A percentile compares a stretch with the other conserved stretches of the same genome.
Evolutionary conservation across 148 eudicot species (phyloP).

Genomic region (Amaranthus palmeri): DNA sequence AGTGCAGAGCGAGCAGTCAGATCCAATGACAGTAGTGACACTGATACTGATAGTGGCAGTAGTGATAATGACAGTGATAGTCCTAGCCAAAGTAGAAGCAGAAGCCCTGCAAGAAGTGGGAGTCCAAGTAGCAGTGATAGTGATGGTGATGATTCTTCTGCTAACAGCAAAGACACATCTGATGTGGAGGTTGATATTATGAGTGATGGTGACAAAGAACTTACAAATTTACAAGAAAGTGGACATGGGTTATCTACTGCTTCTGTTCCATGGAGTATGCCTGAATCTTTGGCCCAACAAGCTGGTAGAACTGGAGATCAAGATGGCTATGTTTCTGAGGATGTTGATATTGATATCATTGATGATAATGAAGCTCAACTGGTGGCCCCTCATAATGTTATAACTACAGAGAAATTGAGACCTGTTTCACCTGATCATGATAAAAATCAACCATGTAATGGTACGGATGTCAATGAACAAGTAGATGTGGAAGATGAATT

Average conservation of each 20-base stretch:
- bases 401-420: slow-evolving; percentile 29
- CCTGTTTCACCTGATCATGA: slow-evolving; percentile 30
- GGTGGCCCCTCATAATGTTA: slow-evolving; percentile 27
- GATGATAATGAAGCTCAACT: slow-evolving; percentile 44
- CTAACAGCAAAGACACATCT: slow-evolving; percentile 88
- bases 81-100: slow-evolving; percentile 71
- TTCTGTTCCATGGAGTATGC: slow-evolving; percentile 36
- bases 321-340: slow-evolving; percentile 52
- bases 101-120: slow-evolving; percentile 64
- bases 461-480: slow-evolving; percentile 27
- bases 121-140: slow-evolving; percentile 88
- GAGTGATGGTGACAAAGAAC: slow-evolving; percentile 76
- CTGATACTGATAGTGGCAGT: slow-evolving; percentile 64
- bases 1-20: slow-evolving; percentile 51
- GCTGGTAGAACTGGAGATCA: slow-evolving; percentile 38
- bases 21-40: slow-evolving; percentile 66
- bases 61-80: slow-evolving; percentile 64
- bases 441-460: slow-evolving; percentile 29
- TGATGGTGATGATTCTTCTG: slow-evolving; percentile 89
- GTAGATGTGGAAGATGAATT: slow-evolving; percentile 35
- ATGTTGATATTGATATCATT: slow-evolving; percentile 50
- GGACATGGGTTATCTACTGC: slow-evolving; percentile 33
- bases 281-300: slow-evolving; percentile 34
- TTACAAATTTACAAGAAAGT: slow-evolving; percentile 36
- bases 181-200: slow-evolving; percentile 92